Evolutionary conservation across 306 rosid species (phyloP), one percentile per base, ranked within the genome.

Genomic region (Carpinus fangiana): DNA sequence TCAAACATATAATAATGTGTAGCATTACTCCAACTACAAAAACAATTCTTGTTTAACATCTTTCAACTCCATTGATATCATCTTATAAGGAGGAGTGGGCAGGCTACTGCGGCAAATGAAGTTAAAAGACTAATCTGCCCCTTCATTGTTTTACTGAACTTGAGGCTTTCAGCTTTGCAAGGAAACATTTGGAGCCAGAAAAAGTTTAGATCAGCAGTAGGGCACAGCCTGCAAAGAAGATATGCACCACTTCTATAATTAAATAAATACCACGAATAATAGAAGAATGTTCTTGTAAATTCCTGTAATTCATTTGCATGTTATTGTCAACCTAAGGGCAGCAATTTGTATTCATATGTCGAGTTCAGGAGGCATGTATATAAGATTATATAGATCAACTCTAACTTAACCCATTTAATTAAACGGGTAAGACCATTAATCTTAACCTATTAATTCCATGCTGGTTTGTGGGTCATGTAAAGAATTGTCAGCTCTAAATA

Each of bases 171-270:
- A 34, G 70, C 41, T 61, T 61, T 34, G 41, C 18, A 12, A 61
- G 70, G 48, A 65, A 43, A 20, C 45, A 11, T 4, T 20, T 12
- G 36, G 36, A 26, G 56, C 76, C 76, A 67, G 31, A 41, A 70
- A 70, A 62, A 75, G 38, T 80, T 12, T 7, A n/a, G 71, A 56
- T 28, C 10, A 21, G 79, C 61, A 50, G 50, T 68, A 43, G 14
- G 62, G 43, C 66, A 5, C 48, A 52, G 61, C 78, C 79, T 47
- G 72, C 26, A 47, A 38, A 38, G 18, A 72, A 36, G n/a, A 21
- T 21, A 68, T 68, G 8, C 51, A 43, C 28, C 31, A 68, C 14
- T 11, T 68, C 1, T 8, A 3, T 5, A 23, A 45, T n/a, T n/a
- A 1, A 70, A 7, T 64, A 64, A 34, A 69, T 8, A 7, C 38